Evolutionary conservation across 495 filamentous ascomycete genomes (phyloP), one percentile per base, ranked within the genome.

Genomic region (Podospora anserina): DNA sequence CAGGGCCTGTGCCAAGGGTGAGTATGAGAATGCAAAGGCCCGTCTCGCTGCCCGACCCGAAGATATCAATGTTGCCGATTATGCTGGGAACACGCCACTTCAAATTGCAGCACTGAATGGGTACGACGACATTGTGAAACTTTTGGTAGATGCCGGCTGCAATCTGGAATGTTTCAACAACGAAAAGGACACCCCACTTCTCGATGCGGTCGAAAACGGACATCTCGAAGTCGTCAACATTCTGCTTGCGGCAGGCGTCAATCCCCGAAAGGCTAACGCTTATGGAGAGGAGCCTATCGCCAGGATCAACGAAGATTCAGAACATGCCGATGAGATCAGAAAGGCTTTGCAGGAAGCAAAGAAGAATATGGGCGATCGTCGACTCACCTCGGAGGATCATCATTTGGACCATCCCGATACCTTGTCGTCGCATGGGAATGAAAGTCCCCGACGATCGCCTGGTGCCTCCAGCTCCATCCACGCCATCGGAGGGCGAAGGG

Each of bases 181-280:
- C 61, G 92, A 97, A 72, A 90, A 90, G 75, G 95, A 99, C 70
- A 97, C 95, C 0, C 96, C 95, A 20, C 83, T 99, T 39, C 91
- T 98, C 56, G 95, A 99, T 82, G 95, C 95, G 0, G 91, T 97
- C 30, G 94, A 97, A 71, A 98, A 98, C 74, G 91, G 92, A 1
- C 92, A 98, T 74, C 75, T 96, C 4, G 92, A 90, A n/a, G 93
- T 97, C 13, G 92, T 99, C 20, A 91, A 89, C 74, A 82, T 96
- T 13, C 79, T 97, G 30, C 84, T 99, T 9, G 87, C 90, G 39
- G 91, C 91, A 26, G 92, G 93, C 34, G 93, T 94, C 5, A 94
- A 99, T 72, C 96, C 95, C 20, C 89, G 91, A 56, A 90, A 90
- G 67, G 86, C 92, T 18, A 97, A 98, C 76, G 88, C 88, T 2